Percentiles rank a stretch among this genome's conserved stretches.
Conservation (phyloP, 345 rosid species). For the Salix purpurea region DNA sequence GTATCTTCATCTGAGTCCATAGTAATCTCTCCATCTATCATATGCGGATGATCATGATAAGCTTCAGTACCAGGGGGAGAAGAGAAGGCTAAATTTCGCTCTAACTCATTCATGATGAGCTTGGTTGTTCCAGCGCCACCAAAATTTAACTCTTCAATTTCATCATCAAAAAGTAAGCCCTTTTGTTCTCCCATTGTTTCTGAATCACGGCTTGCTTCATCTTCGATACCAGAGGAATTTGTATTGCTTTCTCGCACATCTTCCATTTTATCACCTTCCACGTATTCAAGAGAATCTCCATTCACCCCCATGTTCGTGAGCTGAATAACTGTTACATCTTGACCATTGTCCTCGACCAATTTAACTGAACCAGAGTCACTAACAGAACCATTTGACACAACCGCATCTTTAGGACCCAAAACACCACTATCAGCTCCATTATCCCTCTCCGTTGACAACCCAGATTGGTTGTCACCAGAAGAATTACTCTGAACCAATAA, state of each 20-base stretch:
- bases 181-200: conserved; percentile 9
- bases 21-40: conserved; percentile 72
- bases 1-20: conserved; percentile 57
- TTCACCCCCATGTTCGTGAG: not conserved
- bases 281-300: conserved; percentile 3
- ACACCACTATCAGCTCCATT: conserved; percentile 4
- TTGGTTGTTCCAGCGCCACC: conserved; percentile 20
- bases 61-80: conserved; percentile 13
- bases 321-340: conserved; percentile 5
- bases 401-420: conserved; percentile 13
- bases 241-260: conserved; percentile 1
- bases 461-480: conserved; percentile 4
- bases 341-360: not conserved
- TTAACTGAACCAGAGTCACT: conserved; percentile 18
- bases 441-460: not conserved
- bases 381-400: conserved; percentile 6
- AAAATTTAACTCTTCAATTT: conserved; percentile 24
- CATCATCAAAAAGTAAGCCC: conserved; percentile 27
- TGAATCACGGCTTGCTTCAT: conserved; percentile 12
- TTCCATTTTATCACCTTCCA: conserved; percentile 9
- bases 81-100: conserved; percentile 4
- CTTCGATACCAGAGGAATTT: not conserved
- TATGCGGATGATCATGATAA: conserved; percentile 50
- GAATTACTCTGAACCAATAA: not conserved
- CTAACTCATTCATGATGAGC: conserved; percentile 8